These are phyloP conservation scores for Taiozyma onychis DNA, from an alignment of 1,139 yeast genomes.

Conservation along the genomic window DNA sequence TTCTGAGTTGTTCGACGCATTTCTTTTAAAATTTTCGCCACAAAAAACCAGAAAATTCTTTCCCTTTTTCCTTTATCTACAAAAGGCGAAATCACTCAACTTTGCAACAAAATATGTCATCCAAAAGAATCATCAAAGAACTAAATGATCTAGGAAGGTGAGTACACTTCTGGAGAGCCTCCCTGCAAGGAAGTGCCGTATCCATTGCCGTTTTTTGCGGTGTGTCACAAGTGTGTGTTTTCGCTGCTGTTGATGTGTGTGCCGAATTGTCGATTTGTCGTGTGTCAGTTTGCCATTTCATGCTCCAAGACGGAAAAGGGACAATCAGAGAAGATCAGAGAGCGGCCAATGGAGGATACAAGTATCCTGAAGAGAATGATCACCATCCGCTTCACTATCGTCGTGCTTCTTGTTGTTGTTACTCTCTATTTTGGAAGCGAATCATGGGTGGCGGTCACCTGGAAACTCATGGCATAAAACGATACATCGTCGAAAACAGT, in stretches of 20 bases:
- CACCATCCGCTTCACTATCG: background rate
- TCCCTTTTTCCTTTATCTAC: background rate
- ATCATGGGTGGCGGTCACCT: background rate
- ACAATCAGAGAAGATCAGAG: background rate
- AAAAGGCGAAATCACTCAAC: background rate
- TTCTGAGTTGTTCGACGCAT: background rate
- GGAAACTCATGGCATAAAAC: background rate
- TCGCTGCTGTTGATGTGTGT: background rate
- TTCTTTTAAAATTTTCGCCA: background rate
- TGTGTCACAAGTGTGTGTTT: background rate
- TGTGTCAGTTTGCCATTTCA: background rate
- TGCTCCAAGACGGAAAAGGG: background rate
- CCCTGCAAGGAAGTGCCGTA: background rate
- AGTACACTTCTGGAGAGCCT: conserved; percentile 29
- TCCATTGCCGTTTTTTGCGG: background rate
- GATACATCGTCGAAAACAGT: background rate
- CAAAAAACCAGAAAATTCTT: background rate
- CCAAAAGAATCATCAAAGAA: conserved; percentile 92
- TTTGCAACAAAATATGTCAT: conserved; percentile 4
- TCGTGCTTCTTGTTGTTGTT: background rate
- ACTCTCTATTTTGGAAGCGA: background rate
- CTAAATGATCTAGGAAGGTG: conserved; percentile 90
- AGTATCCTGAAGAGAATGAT: background rate
- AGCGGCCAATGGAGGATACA: background rate
- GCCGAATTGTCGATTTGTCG: background rate